These are phyloP conservation scores for Rhododendron mucronatum DNA, from an alignment of 148 eudicot genomes.

Conservation along the genomic window DNA sequence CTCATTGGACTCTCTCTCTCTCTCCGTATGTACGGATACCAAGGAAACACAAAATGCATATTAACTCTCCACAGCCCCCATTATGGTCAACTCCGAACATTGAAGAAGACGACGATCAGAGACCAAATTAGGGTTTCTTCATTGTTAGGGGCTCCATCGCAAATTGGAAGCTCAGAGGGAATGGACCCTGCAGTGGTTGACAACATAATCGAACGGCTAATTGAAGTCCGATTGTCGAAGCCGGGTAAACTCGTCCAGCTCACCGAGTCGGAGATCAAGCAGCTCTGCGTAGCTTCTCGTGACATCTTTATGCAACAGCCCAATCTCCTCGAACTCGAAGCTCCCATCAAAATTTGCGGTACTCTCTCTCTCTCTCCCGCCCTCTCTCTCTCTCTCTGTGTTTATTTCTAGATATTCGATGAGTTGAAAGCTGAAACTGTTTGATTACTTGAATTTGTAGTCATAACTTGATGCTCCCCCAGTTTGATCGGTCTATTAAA, in stretches of 20 bases:
- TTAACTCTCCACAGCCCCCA: neutral
- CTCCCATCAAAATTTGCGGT: constrained; percentile 96
- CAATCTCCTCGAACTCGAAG: constrained; percentile 85
- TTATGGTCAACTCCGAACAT: neutral
- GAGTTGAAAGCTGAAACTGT: neutral
- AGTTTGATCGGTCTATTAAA: neutral
- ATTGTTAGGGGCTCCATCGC: neutral
- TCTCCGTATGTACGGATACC: neutral
- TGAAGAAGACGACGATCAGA: neutral
- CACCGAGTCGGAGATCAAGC: constrained; percentile 86
- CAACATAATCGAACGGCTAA: constrained; percentile 68
- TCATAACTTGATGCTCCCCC: neutral
- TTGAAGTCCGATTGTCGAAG: constrained; percentile 76
- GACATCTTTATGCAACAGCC: constrained; percentile 80
- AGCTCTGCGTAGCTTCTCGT: constrained; percentile 74
- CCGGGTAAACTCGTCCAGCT: constrained; percentile 88
- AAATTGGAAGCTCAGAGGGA: neutral
- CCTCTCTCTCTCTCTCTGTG: neutral
- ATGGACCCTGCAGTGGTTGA: constrained; percentile 65
- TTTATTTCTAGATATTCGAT: neutral
- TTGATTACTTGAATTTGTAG: neutral
- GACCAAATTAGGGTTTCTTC: constrained; percentile 2
- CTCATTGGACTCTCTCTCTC: neutral
- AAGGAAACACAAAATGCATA: neutral
- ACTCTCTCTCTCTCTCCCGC: neutral